Conservation (phyloP, 352 stramenopile species). For the Phytophthora pini region DNA sequence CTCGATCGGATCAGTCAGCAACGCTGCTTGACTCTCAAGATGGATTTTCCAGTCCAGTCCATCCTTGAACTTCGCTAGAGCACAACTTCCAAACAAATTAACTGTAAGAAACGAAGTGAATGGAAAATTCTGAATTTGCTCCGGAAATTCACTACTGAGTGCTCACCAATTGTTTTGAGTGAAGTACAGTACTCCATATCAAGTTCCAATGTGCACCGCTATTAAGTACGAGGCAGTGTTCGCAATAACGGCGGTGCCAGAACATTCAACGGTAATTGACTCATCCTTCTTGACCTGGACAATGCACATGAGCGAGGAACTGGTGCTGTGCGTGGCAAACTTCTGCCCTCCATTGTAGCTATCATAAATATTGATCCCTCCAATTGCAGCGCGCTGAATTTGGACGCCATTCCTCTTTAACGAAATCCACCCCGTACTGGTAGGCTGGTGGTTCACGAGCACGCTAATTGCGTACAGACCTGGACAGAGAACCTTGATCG, state of each 20-base stretch:
- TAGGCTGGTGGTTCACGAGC: constrained; percentile 20
- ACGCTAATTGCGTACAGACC: constrained; percentile 14
- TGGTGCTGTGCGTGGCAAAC: background rate
- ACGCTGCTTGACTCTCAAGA: background rate
- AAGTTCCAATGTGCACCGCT: constrained; percentile 4
- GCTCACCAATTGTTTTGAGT: no score
- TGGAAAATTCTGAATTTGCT: no score
- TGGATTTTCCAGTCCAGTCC: no score
- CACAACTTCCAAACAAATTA: no score
- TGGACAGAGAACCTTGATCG: background rate
- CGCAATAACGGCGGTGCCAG: background rate
- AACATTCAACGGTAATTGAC: constrained; percentile 1
- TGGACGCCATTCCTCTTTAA: background rate
- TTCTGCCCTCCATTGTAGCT: background rate
- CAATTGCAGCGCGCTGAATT: constrained; percentile 6
- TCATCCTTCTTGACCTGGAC: constrained; percentile 3
- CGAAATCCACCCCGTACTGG: background rate
- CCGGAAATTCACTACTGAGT: no score
- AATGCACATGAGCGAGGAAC: constrained; percentile 7
- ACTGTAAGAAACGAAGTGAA: no score
- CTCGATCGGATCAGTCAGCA: background rate
- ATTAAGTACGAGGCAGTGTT: constrained; percentile 15
- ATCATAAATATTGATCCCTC: background rate
- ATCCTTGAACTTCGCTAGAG: no score
- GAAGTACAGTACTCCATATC: background rate